Base-by-base conservation (phyloP, 352 stramenopile genomes). In the Globisporangium rhizosaccharum region DNA sequence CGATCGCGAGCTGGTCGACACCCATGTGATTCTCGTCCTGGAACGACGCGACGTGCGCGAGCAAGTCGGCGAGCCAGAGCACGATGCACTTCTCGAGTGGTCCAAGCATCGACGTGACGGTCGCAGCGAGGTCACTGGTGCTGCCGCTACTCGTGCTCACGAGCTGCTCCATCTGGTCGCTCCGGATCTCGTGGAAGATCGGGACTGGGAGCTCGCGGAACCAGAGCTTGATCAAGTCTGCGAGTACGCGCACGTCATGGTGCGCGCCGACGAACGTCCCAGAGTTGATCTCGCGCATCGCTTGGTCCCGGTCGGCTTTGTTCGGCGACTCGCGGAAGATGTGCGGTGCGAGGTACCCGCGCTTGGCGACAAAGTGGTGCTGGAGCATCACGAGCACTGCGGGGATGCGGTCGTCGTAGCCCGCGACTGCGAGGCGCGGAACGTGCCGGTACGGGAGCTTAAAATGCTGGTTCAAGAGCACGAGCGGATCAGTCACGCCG, bases 211-310 rank as follows among this genome's bases (percentile, higher is more conserved):
- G 73, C 45, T 96, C 84, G 0, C 88, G 79, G 64, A 97, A 97
- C 80, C 82, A 97, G 45, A 96, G 62, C 62, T 97, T 97, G 68
- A 97, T 87, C 3, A 97, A 69, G 61, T 96, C 90, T 0, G 84
- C 88, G 10, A 95, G 64, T 48, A 97, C 83, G 28, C 90, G 82
- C 48, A 94, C 79, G 49, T 97, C 87, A 33, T 83, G 70, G 20
- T 64, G 66, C 1, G 67, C 74, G 33, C 83, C 86, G 36, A 57
- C 63, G 56, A 94, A 94, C 44, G 73, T 79, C 15, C 85, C 87
- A 15, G 78, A 76, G 59, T 96, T 94, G 64, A 96, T 91, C 53
- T 92, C 79, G 8, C 62, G 49, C 78, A 96, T 93, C 20, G 86
- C 84, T 56, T 76, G 71, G 51, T 94, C 80, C 23, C 88, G 88